Base-by-base conservation (phyloP, 345 rosid species). In the Salix suchowensis region DNA sequence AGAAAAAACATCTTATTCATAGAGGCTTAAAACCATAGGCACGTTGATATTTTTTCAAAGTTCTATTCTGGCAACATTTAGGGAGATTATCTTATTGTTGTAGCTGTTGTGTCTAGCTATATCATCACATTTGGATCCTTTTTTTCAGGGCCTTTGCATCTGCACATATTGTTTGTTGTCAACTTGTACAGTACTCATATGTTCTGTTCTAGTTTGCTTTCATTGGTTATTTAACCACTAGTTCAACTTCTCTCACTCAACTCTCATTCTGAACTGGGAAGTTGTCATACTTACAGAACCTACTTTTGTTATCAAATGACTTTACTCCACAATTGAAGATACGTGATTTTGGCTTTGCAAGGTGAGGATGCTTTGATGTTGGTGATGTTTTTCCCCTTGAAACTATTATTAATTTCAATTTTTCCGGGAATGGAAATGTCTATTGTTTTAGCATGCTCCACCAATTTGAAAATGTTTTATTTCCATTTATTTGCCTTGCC, bases 21-120 rank as follows among this genome's bases (percentile, higher is more conserved):
- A 76, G 97, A 70, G 97, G 91, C 87, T 88, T 92, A 80, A 92
- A 92, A 83, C 97, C 96, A 37, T 94, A 92, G 96, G 97, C 91
- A 65, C 50, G 36, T 44, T 30, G 24, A 58, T 76, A 58, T n/a
- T n/a, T 50, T n/a, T 32, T 68, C 69, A 34, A 65, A 48, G 52
- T 64, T 68, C 77, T 50, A 62, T 72, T 74, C 68, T 55, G 52
- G 61, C 42, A 32, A 72, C 28, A 21, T 55, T 42, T 71, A 54
- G 36, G 54, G 23, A 46, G 74, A 60, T 74, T 61, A 36, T 48
- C 46, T 73, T 74, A 16, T 65, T 23, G 24, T 6, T 14, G 37
- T 16, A 66, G 12, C 15, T 30, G 36, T n/a, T 66, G 13, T 55
- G 62, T 21, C 23, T n/a, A 21, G 10, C 10, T 10, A 7, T 44